phyloP scores from a whole-genome alignment of 2,329 filamentous ascomycete species.

The Stachybotrys echinatus region DNA sequence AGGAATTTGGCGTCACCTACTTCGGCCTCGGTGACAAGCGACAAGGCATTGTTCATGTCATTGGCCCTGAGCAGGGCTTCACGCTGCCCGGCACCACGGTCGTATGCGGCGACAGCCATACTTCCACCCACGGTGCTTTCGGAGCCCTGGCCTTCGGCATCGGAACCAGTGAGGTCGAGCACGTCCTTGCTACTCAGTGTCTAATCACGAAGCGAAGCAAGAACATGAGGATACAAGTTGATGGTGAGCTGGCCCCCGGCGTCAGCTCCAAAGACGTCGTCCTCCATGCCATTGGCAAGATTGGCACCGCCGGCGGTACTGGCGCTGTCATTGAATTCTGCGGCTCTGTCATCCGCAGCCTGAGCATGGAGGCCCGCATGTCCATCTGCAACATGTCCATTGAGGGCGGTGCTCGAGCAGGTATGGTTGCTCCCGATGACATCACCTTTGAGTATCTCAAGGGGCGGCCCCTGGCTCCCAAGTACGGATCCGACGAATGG shows the following conservation, averaged over 20 bases:
- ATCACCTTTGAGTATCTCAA: constrained; percentile 94
- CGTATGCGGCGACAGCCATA: constrained; percentile 97
- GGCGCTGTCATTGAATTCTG: constrained; percentile 97
- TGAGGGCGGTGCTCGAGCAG: constrained; percentile 88
- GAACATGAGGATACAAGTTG: constrained; percentile 97
- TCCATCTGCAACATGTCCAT: constrained; percentile 99
- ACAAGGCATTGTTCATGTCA: constrained; percentile 97
- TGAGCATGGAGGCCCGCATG: constrained; percentile 98
- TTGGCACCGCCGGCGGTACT: constrained; percentile 92
- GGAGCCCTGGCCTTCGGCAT: constrained; percentile 94
- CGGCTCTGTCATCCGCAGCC: constrained; percentile 79
- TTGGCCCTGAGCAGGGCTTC: constrained; percentile 97
- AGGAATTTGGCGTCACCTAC: constrained; percentile 93
- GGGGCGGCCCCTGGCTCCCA: constrained; percentile 81
- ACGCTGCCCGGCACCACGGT: constrained; percentile 95
- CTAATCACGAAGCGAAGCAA: constrained; percentile 93
- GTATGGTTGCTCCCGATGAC: constrained; percentile 95
- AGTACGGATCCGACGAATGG: constrained; percentile 81
- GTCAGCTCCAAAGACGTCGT: constrained; percentile 96
- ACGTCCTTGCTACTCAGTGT: constrained; percentile 94
- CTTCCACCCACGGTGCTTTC: constrained; percentile 95
- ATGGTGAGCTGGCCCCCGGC: constrained; percentile 82
- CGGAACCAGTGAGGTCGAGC: constrained; percentile 96
- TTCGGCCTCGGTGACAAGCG: constrained; percentile 95
- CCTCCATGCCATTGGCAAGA: constrained; percentile 85